Conservation (phyloP, 2,329 filamentous ascomycete genomes). For the Epichloe sp. region DNA sequence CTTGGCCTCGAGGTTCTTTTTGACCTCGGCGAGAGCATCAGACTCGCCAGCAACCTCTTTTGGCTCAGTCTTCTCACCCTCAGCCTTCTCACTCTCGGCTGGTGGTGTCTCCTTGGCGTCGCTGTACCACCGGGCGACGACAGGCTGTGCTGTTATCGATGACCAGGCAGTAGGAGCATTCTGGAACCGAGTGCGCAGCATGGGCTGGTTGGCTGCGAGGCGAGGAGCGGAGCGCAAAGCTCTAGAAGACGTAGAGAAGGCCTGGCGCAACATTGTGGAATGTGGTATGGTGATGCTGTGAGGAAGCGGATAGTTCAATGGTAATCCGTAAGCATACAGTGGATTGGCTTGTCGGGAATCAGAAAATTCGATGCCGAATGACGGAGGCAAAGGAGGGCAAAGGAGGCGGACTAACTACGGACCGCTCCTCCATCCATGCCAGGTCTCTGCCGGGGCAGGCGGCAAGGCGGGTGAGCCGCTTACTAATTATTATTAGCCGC, state of each 20-base stretch:
- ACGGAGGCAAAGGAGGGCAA: constrained; percentile 4
- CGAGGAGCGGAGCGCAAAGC: constrained; percentile 29
- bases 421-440: constrained; percentile 8
- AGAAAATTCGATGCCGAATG: constrained; percentile 17
- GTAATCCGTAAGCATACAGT: neutral
- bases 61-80: constrained; percentile 15
- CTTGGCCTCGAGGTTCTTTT: constrained; percentile 40
- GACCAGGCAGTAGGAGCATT: constrained; percentile 22
- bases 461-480: too few relatives aligned
- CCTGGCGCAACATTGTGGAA: constrained; percentile 32
- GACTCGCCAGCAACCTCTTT: constrained; percentile 16
- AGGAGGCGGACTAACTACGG: constrained; percentile 17
- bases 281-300: constrained; percentile 3
- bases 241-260: constrained; percentile 29
- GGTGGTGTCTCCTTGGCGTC: constrained; percentile 26
- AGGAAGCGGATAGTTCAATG: constrained; percentile 8
- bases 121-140: constrained; percentile 34
- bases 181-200: constrained; percentile 25
- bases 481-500: neutral
- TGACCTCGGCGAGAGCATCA: constrained; percentile 29
- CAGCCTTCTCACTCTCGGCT: constrained; percentile 13
- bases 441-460: too few relatives aligned
- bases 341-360: neutral
- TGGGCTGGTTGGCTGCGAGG: constrained; percentile 21
- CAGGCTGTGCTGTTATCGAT: constrained; percentile 23